These are phyloP conservation scores for Lagerstroemia fauriei DNA, from an alignment of 441 rosid species.

Conservation along the genomic window DNA sequence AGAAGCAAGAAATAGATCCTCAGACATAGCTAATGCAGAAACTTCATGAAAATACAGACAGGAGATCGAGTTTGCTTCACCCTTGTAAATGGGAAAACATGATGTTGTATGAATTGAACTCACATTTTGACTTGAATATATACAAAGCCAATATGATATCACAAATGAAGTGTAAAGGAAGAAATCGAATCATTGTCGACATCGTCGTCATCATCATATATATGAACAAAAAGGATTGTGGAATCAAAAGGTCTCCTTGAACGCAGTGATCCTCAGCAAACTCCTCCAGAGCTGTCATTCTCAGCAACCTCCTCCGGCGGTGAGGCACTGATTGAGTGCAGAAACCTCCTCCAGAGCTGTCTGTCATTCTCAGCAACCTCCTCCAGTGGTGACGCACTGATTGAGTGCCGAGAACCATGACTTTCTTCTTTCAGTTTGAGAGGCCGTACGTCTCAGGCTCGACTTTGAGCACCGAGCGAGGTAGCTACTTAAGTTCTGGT, in stretches of 20 bases:
- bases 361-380: slow-evolving; percentile 36
- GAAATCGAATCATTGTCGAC: not conserved
- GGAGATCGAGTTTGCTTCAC: not conserved
- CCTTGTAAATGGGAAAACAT: not conserved
- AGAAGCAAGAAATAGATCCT: too few species aligned
- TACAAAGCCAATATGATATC: slow-evolving; percentile 6
- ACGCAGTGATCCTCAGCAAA: not conserved
- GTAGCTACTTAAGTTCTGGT: slow-evolving; percentile 35
- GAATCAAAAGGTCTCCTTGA: not conserved
- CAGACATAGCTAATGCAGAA: not conserved
- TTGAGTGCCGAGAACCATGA: slow-evolving; percentile 79
- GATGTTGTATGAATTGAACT: not conserved
- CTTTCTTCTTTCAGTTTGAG: slow-evolving; percentile 50
- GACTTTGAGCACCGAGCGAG: slow-evolving; percentile 52
- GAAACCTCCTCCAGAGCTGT: too few species aligned
- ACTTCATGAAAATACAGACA: not conserved
- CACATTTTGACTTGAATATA: not conserved
- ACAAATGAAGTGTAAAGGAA: not conserved
- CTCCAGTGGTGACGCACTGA: slow-evolving; percentile 61
- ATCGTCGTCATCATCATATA: not conserved
- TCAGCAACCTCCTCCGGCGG: slow-evolving; percentile 30
- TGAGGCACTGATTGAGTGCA: too few species aligned
- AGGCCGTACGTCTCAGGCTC: slow-evolving; percentile 52
- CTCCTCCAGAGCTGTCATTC: not conserved
- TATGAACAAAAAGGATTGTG: slow-evolving; percentile 19